Base-by-base conservation (phyloP, 2,329 filamentous ascomycete species). In the Cytospora piceae region DNA sequence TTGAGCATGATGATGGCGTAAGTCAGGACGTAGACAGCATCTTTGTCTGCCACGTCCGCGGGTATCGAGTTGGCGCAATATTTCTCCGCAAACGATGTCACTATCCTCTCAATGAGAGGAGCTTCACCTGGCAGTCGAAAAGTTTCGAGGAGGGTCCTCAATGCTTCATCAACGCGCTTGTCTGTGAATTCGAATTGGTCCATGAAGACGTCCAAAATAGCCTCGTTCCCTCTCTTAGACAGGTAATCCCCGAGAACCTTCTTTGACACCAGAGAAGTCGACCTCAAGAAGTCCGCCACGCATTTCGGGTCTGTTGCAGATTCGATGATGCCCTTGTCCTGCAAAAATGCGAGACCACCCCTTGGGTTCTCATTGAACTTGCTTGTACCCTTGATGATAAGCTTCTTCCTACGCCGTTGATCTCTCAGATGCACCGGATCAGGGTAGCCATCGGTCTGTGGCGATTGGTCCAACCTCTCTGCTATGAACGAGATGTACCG, bases 1-100 rank as follows among this genome's bases (percentile, higher is more conserved):
- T 99, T 99, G 64, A 99, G 67, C 87, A 99, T 93, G 76, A 99
- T 97, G 73, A 97, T 96, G 46, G 94, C 95, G 75, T 99, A 99
- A 0, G 92, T 94, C 60, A 99, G 82, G 57, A 99, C 88, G 73
- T 92, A 99, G 27, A 95, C 89, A 9, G 93, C 88, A 75, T 99
- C 95, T 71, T 92, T 90, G 73, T 96, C 89, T 8, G 89, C 90
- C 69, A 98, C 88, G 27, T 89, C 90, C 62, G 90, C 86, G 0
- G 91, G 90, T 31, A 87, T 84, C 7, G 85, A 87, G 66, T 86
- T 87, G 11, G 85, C 80, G 75, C 90, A 91, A 75, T 96, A 99
- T 74, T 92, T 92, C 70, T 94, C 91, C 0, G 92, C 86, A 76
- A 99, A 99, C 14, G 87, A 87, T 5, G 88, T 93, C 46, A 99